A percentile compares a stretch with the other conserved stretches of the same genome.
Evolutionary conservation across 2,329 filamentous ascomycete genomes (phyloP).

Genomic region (Diaporthe destruens): DNA sequence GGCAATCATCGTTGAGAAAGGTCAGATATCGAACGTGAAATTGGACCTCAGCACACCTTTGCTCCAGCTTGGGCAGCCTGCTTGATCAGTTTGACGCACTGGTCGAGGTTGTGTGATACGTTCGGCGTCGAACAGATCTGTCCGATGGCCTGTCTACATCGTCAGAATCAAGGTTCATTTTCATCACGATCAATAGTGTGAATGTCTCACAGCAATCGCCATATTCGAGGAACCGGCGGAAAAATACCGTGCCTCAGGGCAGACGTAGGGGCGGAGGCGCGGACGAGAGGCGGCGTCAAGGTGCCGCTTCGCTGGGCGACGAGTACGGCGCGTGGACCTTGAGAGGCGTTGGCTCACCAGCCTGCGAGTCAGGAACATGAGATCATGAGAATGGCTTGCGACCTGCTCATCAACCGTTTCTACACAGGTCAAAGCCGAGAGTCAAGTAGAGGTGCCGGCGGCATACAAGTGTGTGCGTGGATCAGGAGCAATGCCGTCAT

Average conservation of each 20-base stretch:
- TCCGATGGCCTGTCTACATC: constrained; percentile 77
- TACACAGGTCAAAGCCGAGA: neutral
- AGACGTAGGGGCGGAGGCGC: neutral
- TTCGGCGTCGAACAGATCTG: constrained; percentile 89
- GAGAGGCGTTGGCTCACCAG: neutral
- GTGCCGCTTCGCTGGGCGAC: neutral
- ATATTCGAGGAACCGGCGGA: constrained; percentile 16
- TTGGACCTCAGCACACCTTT: constrained; percentile 66
- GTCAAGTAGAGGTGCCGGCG: neutral
- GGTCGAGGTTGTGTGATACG: constrained; percentile 81
- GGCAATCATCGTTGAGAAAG: neutral
- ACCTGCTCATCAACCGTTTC: neutral
- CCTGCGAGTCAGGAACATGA: neutral
- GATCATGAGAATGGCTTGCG: neutral
- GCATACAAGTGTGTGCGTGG: neutral
- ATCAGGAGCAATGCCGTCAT: constrained; percentile 24
- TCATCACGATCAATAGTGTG: neutral
- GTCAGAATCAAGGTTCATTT: neutral
- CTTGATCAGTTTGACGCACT: constrained; percentile 78
- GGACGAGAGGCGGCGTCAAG: neutral
- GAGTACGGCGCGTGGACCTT: neutral
- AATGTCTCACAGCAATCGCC: constrained; percentile 31
- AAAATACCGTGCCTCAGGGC: neutral
- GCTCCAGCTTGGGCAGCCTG: constrained; percentile 83
- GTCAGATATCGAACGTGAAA: neutral